Conservation (phyloP, 176 grass and related monocot species). For the Triticum timopheevii region DNA sequence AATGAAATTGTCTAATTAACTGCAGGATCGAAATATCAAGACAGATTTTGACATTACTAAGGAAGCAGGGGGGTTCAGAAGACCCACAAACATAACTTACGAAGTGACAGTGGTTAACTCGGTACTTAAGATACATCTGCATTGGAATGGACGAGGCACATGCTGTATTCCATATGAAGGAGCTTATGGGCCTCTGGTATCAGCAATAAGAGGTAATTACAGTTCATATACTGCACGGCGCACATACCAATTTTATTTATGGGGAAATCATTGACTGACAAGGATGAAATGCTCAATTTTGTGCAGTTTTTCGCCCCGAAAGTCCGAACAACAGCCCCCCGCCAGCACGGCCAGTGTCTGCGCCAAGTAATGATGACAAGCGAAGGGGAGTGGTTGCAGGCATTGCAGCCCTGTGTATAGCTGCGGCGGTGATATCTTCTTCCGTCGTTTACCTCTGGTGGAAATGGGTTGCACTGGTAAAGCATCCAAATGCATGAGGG, state of each 20-base stretch:
- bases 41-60: constrained; percentile 43
- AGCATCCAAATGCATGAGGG: constrained; percentile 18
- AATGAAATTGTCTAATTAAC: not conserved
- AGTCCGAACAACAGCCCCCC: not conserved
- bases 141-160: constrained; percentile 60
- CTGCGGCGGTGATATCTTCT: constrained; percentile 33
- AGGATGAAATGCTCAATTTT: not conserved
- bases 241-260: too few relatives aligned
- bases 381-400: constrained; percentile 43
- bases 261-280: not conserved
- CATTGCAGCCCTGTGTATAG: constrained; percentile 48
- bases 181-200: constrained; percentile 60
- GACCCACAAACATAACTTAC: constrained; percentile 21
- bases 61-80: constrained; percentile 21
- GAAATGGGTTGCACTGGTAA: constrained; percentile 48
- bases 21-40: constrained; percentile 31
- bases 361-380: constrained; percentile 22
- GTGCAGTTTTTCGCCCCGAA: constrained; percentile 6
- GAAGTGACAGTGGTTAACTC: constrained; percentile 13
- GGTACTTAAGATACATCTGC: constrained; percentile 49
- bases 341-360: not conserved
- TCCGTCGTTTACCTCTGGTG: constrained; percentile 59
- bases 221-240: not conserved
- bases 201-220: constrained; percentile 48
- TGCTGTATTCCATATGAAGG: constrained; percentile 44